Base-by-base conservation (phyloP, 495 filamentous ascomycete genomes). In the Tuber magnatum region DNA sequence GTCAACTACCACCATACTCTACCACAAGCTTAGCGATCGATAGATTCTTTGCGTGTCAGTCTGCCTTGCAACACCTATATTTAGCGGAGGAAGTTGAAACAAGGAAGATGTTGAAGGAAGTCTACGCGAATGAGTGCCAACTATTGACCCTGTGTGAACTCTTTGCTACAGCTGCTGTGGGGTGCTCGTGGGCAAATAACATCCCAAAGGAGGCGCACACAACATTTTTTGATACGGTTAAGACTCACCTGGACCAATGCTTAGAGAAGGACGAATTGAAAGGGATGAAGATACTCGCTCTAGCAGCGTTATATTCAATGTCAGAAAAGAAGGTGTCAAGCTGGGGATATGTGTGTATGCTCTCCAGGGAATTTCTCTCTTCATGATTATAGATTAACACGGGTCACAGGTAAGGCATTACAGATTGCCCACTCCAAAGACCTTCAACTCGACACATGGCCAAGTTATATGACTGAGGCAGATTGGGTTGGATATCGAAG, bases 21-120 rank as follows among this genome's bases (percentile, higher is more conserved):
- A 75, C 73, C n/a, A 75, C 73, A 10, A 41, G 70, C 43, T 61
- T 71, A 70, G 73, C 73, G 28, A 75, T 75, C 71, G 73, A 75
- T 40, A 41, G 69, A 10, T 42, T 71, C 28, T 42, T 75, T 32
- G 68, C 40, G 28, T 51, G 70, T 71, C 73, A 75, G n/a, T 75
- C 73, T 22, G 69, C 69, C 20, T 32, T 51, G 32, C 32, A 61
- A 32, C 73, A 75, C 42, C 35, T 75, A 10, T 51, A 71, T 32
- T 71, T 75, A 32, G 61, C 44, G 3, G 42, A 70, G 41, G 73
- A 75, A 51, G 38, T 35, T 22, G 73, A 75, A 51, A 51, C 43
- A 3, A 75, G 68, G 35, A 69, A 61, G 69, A 51, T 71, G 41
- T 32, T 75, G 22, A 12, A 75, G 44, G 28, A 40, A 3, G 69